Evolutionary conservation across 2,329 filamentous ascomycete genomes (phyloP).

Genomic region (Bipolaris victoriae): DNA sequence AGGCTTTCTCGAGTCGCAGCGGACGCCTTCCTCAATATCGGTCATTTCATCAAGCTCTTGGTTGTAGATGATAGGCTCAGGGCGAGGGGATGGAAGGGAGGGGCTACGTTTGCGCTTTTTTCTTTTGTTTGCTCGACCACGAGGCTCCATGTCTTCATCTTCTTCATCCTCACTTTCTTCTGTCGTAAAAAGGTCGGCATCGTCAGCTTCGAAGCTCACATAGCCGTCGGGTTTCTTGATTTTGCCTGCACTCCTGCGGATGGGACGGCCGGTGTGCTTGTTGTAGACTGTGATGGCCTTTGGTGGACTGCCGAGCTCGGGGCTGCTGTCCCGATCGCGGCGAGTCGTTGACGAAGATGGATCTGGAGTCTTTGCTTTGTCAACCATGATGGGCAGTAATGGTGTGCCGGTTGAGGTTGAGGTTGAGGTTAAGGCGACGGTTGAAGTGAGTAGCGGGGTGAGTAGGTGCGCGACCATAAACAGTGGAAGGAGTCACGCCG

Average conservation of each 20-base stretch:
- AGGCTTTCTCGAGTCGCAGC: conserved; percentile 22
- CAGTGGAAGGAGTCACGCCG: conserved; percentile 1
- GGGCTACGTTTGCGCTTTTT: conserved; percentile 47
- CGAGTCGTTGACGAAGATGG: conserved; percentile 4
- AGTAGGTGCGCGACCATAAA: conserved; percentile 1
- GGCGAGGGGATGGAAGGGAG: conserved; percentile 44
- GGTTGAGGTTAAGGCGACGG: conserved; percentile 7
- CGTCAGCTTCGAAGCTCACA: conserved; percentile 48
- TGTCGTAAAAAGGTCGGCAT: conserved; percentile 32
- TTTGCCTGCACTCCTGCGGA: conserved; percentile 50
- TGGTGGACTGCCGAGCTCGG: conserved; percentile 40
- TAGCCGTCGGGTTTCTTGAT: conserved; percentile 46
- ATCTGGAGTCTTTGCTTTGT: not conserved
- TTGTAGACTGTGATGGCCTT: conserved; percentile 45
- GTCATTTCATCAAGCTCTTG: conserved; percentile 37
- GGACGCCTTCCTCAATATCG: conserved; percentile 34
- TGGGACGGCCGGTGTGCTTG: conserved; percentile 51
- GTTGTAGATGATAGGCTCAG: conserved; percentile 42
- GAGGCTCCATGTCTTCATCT: conserved; percentile 32
- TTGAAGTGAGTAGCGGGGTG: conserved; percentile 1
- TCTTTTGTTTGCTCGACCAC: conserved; percentile 21
- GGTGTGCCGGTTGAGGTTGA: conserved; percentile 11
- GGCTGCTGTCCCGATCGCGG: conserved; percentile 21
- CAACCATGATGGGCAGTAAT: conserved; percentile 9
- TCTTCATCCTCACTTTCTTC: conserved; percentile 30